phyloP scores from a whole-genome alignment of 75 land plant genomes.

The Isoetes taiwanensis region DNA sequence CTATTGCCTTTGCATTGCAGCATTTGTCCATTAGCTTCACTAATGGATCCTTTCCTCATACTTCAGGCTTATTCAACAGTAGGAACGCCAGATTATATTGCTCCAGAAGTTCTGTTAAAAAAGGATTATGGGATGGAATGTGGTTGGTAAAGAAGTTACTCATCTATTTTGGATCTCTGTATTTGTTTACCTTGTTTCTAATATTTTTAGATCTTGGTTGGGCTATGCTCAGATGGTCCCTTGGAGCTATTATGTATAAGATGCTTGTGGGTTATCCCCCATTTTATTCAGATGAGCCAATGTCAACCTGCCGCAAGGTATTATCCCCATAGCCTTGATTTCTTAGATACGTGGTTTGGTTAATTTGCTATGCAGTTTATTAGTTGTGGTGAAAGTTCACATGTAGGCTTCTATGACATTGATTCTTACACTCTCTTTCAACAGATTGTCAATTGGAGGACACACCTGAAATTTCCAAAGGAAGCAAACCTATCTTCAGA shows the following conservation, averaged over 20 bases:
- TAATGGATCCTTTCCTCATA: no score
- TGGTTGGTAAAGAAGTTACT: constrained; percentile 48
- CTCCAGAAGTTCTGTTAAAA: constrained; percentile 75
- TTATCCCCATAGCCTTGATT: not conserved
- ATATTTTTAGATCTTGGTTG: no score
- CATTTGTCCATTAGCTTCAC: no score
- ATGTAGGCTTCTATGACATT: not conserved
- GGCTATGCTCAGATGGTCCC: constrained; percentile 97
- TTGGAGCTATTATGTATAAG: constrained; percentile 83
- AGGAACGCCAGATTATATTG: constrained; percentile 86
- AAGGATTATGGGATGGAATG: constrained; percentile 86
- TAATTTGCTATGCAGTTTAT: constrained; percentile 7
- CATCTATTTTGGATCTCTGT: not conserved
- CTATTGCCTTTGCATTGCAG: no score
- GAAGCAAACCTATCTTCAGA: constrained; percentile 58
- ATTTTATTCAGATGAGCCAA: constrained; percentile 83
- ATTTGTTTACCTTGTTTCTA: no score
- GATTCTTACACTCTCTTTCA: not conserved
- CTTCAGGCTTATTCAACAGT: constrained; percentile 83
- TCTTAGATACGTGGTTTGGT: not conserved
- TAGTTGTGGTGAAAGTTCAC: not conserved
- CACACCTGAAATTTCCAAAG: constrained; percentile 76
- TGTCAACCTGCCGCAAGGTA: constrained; percentile 85
- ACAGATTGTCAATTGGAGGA: constrained; percentile 86
- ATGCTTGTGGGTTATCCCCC: constrained; percentile 87